Base-by-base conservation (phyloP, 1,139 yeast species). In the Saccharomyces hybrid region DNA sequence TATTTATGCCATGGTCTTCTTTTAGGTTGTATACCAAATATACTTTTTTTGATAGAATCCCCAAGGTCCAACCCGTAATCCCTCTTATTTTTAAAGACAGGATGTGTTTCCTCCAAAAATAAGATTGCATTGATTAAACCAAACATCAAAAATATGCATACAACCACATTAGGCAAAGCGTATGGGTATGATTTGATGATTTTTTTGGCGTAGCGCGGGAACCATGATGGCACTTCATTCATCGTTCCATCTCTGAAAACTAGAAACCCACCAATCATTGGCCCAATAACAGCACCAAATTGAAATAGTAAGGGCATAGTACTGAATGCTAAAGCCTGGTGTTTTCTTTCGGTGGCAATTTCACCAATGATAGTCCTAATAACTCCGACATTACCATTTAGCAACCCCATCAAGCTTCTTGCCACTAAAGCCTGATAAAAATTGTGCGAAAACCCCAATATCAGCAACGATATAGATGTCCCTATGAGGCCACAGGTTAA, bases 351-450 rank as follows among this genome's bases (percentile, higher is more conserved):
- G 1, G 68, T 73, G 6, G 83, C 84, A 21, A 80, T 71, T 64
- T 83, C 88, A 1, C 86, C 88, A 50, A 83, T 73, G 51, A 77
- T 69, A 0, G 88, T 83, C 62, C 88, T 71, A 51, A 82, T 67
- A 3, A 83, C 85, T 0, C 85, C 82, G 8, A 81, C 78, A 61
- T 82, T 83, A 3, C 87, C 87, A 64, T 82, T 83, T 38, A 82
- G 70, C 14, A 80, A 71, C 0, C 88, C 88, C 67, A 80, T 77
- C 32, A 79, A 61, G 24, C 77, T 67, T 61, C 86, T 71, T 0
- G 87, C 80, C 2, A 70, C 59, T 49, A 83, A 65, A 0, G 86
- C 86, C 69, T 75, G 72, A 65, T 74, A 74, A 63, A 75, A 81
- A 60, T 75, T 76, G 9, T 69, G 71, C 29, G 84, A 71, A 60